These are phyloP conservation scores for Suillus fuscotomentosus DNA, from an alignment of 768 basidiomycete species.

Conservation along the genomic window DNA sequence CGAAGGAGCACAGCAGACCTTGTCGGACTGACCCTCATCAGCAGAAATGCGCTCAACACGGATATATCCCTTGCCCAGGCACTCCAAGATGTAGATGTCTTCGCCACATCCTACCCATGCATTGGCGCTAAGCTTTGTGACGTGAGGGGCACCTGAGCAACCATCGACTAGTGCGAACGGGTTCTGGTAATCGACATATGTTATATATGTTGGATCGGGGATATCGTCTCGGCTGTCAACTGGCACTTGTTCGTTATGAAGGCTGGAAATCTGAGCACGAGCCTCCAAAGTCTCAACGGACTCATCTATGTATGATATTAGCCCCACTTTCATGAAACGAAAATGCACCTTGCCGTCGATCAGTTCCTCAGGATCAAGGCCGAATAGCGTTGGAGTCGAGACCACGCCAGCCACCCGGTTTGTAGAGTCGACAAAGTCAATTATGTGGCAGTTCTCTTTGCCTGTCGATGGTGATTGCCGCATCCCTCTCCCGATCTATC, in stretches of 20 bases:
- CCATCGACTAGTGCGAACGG: conserved; percentile 59
- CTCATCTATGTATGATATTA: conserved; percentile 40
- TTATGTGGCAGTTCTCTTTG: conserved; percentile 82
- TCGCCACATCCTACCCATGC: conserved; percentile 84
- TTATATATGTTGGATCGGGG: conserved; percentile 60
- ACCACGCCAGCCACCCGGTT: conserved; percentile 68
- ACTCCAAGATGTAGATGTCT: conserved; percentile 70
- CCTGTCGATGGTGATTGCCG: conserved; percentile 77
- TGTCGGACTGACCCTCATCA: conserved; percentile 31
- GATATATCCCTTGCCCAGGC: conserved; percentile 67
- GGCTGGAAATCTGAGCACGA: conserved; percentile 27
- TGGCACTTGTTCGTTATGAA: conserved; percentile 5
- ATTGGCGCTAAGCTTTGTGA: conserved; percentile 50
- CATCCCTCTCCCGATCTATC: conserved; percentile 92
- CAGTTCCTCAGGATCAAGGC: conserved; percentile 70
- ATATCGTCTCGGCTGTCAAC: conserved; percentile 33
- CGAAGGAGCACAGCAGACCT: not conserved
- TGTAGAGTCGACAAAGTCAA: conserved; percentile 86
- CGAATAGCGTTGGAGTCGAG: conserved; percentile 81
- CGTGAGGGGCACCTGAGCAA: conserved; percentile 53
- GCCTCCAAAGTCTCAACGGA: conserved; percentile 47
- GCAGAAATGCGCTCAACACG: conserved; percentile 51
- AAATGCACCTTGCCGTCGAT: conserved; percentile 47
- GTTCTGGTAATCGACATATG: conserved; percentile 75
- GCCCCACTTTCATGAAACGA: conserved; percentile 3